These are phyloP conservation scores for Parasitella parasitica DNA, from an alignment of 371 early-diverging fungal species.

Conservation along the genomic window DNA sequence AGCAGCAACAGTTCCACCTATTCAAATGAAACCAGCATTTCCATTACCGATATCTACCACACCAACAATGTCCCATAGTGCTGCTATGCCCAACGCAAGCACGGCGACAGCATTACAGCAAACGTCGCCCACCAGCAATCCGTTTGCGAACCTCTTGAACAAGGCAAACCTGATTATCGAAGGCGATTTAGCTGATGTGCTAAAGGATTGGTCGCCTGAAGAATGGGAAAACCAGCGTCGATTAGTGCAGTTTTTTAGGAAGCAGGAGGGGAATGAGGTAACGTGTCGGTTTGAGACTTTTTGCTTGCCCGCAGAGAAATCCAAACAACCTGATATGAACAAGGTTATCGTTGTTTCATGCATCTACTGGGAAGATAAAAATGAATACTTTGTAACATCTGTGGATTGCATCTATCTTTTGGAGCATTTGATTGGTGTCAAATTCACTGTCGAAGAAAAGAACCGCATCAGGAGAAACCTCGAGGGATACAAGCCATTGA, in stretches of 20 bases:
- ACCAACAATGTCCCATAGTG: not conserved
- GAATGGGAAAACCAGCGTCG: slow-evolving; percentile 69
- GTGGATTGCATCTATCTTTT: slow-evolving; percentile 78
- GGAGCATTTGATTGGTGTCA: slow-evolving; percentile 68
- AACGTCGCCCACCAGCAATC: slow-evolving; percentile 24
- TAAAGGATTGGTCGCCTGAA: slow-evolving; percentile 57
- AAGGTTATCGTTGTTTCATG: slow-evolving; percentile 69
- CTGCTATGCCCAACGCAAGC: not conserved
- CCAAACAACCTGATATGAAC: slow-evolving; percentile 23
- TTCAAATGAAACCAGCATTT: slow-evolving; percentile 6
- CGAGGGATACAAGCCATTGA: slow-evolving; percentile 79
- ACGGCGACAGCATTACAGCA: slow-evolving; percentile 1
- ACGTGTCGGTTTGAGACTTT: slow-evolving; percentile 63
- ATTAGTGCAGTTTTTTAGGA: slow-evolving; percentile 72
- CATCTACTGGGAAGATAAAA: slow-evolving; percentile 74
- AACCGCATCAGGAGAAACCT: slow-evolving; percentile 82
- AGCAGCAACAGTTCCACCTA: not conserved
- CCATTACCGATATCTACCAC: not conserved
- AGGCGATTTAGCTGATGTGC: slow-evolving; percentile 65
- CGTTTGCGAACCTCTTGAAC: slow-evolving; percentile 63
- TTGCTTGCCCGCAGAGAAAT: slow-evolving; percentile 45
- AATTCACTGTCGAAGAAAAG: slow-evolving; percentile 81
- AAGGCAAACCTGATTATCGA: slow-evolving; percentile 69
- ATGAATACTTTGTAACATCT: slow-evolving; percentile 76
- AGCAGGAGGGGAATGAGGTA: slow-evolving; percentile 59